Evolutionary conservation across 2,329 filamentous ascomycete genomes (phyloP).

Genomic region (Fusarium decemcellulare): DNA sequence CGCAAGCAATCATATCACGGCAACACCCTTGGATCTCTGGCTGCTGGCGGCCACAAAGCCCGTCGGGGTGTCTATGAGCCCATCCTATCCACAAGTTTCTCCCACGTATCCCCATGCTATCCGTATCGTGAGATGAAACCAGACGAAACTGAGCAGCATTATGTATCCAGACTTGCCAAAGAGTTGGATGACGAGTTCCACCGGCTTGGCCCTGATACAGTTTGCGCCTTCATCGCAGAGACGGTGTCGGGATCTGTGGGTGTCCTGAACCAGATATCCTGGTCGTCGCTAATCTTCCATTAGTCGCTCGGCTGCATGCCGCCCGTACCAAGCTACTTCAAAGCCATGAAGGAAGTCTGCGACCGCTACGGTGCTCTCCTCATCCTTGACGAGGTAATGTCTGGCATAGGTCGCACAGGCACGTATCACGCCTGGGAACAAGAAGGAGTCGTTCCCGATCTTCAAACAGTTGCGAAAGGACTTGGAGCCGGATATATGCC

Average conservation of each 20-base stretch:
- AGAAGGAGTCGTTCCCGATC: slow-evolving; percentile 69
- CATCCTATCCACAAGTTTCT: slow-evolving; percentile 43
- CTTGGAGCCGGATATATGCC: slow-evolving; percentile 59
- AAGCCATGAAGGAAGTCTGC: slow-evolving; percentile 66
- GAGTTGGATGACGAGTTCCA: slow-evolving; percentile 39
- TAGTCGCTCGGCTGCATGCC: slow-evolving; percentile 39
- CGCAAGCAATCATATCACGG: slow-evolving; percentile 38
- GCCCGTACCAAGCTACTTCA: slow-evolving; percentile 62
- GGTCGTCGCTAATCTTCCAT: accelerated
- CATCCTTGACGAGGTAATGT: slow-evolving; percentile 77
- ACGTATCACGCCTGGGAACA: slow-evolving; percentile 75
- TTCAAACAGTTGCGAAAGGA: slow-evolving; percentile 77
- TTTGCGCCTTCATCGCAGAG: slow-evolving; percentile 41
- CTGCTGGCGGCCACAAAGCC: slow-evolving; percentile 26
- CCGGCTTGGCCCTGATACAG: slow-evolving; percentile 25
- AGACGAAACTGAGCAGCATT: slow-evolving; percentile 52
- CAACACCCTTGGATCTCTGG: slow-evolving; percentile 32
- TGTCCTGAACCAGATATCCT: accelerated
- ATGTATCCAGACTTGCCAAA: slow-evolving; percentile 26
- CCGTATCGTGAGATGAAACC: slow-evolving; percentile 41
- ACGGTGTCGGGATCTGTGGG: slow-evolving; percentile 40
- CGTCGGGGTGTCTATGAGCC: slow-evolving; percentile 46
- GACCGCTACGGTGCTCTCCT: slow-evolving; percentile 68
- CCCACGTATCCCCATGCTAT: slow-evolving; percentile 47
- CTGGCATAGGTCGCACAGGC: slow-evolving; percentile 73